These are phyloP conservation scores for Backusella luteola DNA, from an alignment of 192 early-diverging fungal genomes.

Conservation along the genomic window DNA sequence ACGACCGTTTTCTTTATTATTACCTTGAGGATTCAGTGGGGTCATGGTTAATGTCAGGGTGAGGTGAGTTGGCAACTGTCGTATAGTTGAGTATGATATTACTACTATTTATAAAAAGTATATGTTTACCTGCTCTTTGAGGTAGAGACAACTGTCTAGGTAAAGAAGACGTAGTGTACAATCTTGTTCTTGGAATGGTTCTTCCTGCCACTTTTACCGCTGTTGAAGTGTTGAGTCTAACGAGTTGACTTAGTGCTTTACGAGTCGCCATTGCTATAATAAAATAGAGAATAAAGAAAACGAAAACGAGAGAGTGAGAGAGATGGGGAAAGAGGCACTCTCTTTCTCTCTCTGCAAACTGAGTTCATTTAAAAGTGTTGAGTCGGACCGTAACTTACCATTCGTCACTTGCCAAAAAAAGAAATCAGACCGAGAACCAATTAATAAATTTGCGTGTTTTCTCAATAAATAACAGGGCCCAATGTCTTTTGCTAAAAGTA, in stretches of 20 bases:
- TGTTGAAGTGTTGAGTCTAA: not conserved
- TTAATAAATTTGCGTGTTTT: not conserved
- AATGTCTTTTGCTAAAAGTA: not conserved
- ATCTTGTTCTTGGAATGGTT: not conserved
- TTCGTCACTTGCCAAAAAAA: not conserved
- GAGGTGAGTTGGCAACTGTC: not conserved
- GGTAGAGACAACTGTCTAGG: not conserved
- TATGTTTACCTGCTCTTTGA: not conserved
- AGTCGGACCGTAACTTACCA: not conserved
- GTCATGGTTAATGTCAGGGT: not conserved
- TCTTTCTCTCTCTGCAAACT: not conserved
- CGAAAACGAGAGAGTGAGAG: not conserved
- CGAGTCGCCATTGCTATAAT: not conserved
- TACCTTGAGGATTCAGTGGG: not conserved
- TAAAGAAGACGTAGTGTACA: not conserved
- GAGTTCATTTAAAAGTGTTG: not conserved
- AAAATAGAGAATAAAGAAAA: not conserved
- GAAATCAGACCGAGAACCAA: not conserved
- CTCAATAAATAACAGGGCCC: not conserved
- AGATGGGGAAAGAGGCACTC: not conserved
- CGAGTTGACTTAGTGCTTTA: not conserved
- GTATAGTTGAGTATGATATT: not conserved
- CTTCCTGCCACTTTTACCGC: not conserved
- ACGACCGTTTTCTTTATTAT: not conserved
- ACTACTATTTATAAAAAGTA: not conserved